Percentiles rank a stretch among this genome's conserved stretches.
phyloP scores from a whole-genome alignment of 441 rosid genomes.

The Sinapis alba region DNA sequence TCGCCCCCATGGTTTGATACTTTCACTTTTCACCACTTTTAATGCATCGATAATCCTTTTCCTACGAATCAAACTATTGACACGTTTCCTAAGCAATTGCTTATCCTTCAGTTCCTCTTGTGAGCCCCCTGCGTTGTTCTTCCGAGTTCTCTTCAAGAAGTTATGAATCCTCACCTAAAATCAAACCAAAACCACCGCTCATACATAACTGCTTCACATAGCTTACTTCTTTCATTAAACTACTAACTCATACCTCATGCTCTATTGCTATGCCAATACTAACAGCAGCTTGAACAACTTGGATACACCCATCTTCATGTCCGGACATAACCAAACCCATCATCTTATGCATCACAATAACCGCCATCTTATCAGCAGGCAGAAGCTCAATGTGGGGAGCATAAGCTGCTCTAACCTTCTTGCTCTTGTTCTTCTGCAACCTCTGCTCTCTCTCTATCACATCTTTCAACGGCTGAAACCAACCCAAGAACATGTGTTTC shows the following conservation, averaged over 20 bases:
- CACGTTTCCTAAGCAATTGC: slow-evolving; percentile 66
- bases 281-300: slow-evolving; percentile 84
- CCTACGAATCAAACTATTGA: slow-evolving; percentile 70
- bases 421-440: slow-evolving; percentile 57
- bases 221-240: background rate
- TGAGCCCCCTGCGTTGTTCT: slow-evolving; percentile 45
- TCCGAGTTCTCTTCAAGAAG: slow-evolving; percentile 74
- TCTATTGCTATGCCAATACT: slow-evolving; percentile 84
- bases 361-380: slow-evolving; percentile 90
- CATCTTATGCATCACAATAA: slow-evolving; percentile 93
- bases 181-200: slow-evolving; percentile 16
- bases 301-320: slow-evolving; percentile 68
- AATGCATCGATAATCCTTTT: slow-evolving; percentile 65
- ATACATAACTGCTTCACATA: background rate
- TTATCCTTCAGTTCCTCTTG: slow-evolving; percentile 59
- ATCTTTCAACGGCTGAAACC: slow-evolving; percentile 86
- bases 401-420: slow-evolving; percentile 76
- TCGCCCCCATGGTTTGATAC: slow-evolving; percentile 76
- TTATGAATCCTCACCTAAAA: slow-evolving; percentile 75
- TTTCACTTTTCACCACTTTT: slow-evolving; percentile 70
- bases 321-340: slow-evolving; percentile 77
- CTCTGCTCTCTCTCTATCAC: slow-evolving; percentile 77
- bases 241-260: slow-evolving; percentile 61
- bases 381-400: slow-evolving; percentile 77
- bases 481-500: slow-evolving; percentile 77